Evolutionary conservation across 495 filamentous ascomycete genomes (phyloP), one percentile per base, ranked within the genome.

Genomic region (Hypoxylon fragiforme): DNA sequence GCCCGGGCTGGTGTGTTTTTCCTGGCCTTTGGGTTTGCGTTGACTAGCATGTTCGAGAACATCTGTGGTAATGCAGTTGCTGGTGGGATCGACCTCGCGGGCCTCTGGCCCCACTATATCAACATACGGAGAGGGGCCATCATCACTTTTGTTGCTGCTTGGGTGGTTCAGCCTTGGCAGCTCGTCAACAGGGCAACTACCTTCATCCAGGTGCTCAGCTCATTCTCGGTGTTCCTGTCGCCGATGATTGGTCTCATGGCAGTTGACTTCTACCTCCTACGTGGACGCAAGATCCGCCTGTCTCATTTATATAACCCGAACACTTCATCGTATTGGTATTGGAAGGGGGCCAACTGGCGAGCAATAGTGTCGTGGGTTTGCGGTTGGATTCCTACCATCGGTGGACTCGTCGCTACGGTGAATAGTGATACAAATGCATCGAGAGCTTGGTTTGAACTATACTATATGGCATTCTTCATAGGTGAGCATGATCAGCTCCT

Each of bases 161-260:
- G 62, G 62, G 20, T 65, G 12, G 73, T 75, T 19, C 70, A 73
- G 35, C 79, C 79, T 1, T 81, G 78, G 79, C 73, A 80, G 26
- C 69, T 77, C 2, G 71, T 81, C 43, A 76, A 74, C 38, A 70
- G 65, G 15, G 77, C 76, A 4, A 68, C 68, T 4, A 79, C 70
- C 3, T 81, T 81, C 55, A 70, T 81, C 44, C 72, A 68, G 4
- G 75, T 81, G 1, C 58, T 81, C 6, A 74, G 69, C 40, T 73
- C 73, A 5, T 81, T 74, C 48, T 71, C 73, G 0, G 72, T 81
- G 19, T 80, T 81, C 55, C 54, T 81, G 3, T 71, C 70, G n/a
- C 67, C 67, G 3, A 53, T 72, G 43, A 70, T 65, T 9, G 62
- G 62, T 19, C 22, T 65, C 6, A 65, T 65, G 62, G 63, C 63